Conservation (phyloP, 148 eudicot species). For the Fagopyrum esculentum region DNA sequence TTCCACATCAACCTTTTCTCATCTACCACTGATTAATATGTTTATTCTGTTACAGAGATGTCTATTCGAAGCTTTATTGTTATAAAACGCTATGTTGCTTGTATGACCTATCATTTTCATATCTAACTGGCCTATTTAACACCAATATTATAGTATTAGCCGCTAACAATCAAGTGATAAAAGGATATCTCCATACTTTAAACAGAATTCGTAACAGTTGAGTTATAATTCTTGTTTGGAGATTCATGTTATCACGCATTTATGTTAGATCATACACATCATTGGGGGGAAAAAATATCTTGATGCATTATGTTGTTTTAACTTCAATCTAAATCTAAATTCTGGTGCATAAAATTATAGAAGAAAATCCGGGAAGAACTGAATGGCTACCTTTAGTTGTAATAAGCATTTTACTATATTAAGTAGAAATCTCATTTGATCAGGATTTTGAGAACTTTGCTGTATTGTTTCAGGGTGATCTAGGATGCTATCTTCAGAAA, state of each 20-base stretch:
- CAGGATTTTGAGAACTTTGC: not conserved
- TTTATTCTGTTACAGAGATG: not conserved
- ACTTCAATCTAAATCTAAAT: not conserved
- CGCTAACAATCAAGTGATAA: not conserved
- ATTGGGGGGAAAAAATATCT: not conserved
- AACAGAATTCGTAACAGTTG: not conserved
- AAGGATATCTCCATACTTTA: not conserved
- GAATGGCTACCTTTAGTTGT: not conserved
- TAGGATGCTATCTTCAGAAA: constrained; percentile 61
- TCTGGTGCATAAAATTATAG: not conserved
- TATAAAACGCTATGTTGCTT: not conserved
- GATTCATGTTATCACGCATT: not conserved
- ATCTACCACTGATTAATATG: not conserved
- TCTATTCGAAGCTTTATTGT: not conserved
- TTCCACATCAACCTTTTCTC: not conserved
- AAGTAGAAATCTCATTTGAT: not conserved
- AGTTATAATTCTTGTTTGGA: not conserved
- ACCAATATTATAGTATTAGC: not conserved
- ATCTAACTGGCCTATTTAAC: not conserved
- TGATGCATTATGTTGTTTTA: not conserved
- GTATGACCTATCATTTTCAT: not conserved
- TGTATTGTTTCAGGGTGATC: constrained; percentile 66
- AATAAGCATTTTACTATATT: not conserved
- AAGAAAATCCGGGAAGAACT: not conserved
- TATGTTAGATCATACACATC: not conserved